phyloP scores from a whole-genome alignment of 805 yeast species.

The Kodamaea jinghongensis region DNA sequence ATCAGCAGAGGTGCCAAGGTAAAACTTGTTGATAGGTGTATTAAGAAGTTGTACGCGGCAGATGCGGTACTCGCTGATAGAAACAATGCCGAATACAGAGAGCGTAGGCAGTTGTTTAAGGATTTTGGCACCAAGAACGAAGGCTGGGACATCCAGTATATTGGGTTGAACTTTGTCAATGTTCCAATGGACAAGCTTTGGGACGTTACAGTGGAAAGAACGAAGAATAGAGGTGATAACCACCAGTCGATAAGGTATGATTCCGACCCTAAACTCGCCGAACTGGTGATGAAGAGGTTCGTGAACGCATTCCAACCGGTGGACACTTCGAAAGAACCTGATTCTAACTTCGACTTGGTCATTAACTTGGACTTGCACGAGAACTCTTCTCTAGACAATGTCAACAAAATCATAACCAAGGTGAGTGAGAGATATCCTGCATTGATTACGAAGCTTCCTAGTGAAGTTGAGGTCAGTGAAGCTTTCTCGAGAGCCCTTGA shows the following conservation, averaged over 20 bases:
- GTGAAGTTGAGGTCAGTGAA: conserved; percentile 35
- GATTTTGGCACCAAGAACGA: conserved; percentile 46
- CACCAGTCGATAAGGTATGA: conserved; percentile 75
- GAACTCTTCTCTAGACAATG: conserved; percentile 18
- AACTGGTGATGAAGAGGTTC: conserved; percentile 71
- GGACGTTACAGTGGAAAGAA: conserved; percentile 57
- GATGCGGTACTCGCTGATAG: conserved; percentile 72
- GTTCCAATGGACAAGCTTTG: conserved; percentile 37
- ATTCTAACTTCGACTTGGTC: conserved; percentile 60
- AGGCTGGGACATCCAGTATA: conserved; percentile 37
- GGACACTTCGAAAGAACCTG: conserved; percentile 49
- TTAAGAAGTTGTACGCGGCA: conserved; percentile 29
- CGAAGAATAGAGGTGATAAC: conserved; percentile 72
- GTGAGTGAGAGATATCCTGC: conserved; percentile 38
- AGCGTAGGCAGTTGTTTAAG: conserved; percentile 63
- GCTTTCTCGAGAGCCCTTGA: conserved; percentile 39
- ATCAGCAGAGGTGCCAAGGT: conserved; percentile 47
- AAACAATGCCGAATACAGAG: conserved; percentile 73
- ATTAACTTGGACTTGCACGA: conserved; percentile 50
- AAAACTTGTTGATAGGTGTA: conserved; percentile 46
- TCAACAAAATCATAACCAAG: conserved; percentile 8
- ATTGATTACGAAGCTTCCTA: conserved; percentile 21
- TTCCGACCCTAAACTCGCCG: conserved; percentile 49
- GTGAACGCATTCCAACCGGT: conserved; percentile 66
- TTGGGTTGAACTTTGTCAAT: conserved; percentile 67